Percentiles rank a stretch among this genome's conserved stretches.
phyloP scores from a whole-genome alignment of 139 green algal species.

The Cymbomonas tetramitiformis region DNA sequence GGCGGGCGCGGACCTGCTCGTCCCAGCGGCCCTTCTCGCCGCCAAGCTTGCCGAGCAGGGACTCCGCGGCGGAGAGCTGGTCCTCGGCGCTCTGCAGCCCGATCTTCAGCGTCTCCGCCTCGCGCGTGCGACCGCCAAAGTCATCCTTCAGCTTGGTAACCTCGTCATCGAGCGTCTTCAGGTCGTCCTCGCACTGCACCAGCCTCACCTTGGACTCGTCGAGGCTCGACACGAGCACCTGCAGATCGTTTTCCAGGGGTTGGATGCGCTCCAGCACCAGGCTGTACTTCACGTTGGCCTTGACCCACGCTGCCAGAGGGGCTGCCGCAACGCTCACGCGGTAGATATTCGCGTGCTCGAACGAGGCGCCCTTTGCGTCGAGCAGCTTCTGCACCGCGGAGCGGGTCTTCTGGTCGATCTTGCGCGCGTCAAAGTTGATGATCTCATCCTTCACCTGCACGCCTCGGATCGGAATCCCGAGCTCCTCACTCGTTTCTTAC shows the following conservation, averaged over 20 bases:
- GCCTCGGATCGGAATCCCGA: no score
- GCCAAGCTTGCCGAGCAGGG: constrained; percentile 51
- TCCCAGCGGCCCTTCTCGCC: constrained; percentile 58
- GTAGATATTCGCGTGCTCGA: constrained; percentile 50
- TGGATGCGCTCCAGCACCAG: constrained; percentile 41
- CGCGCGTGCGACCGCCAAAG: constrained; percentile 45
- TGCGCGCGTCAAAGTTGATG: constrained; percentile 61
- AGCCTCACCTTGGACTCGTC: constrained; percentile 39
- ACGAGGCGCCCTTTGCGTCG: constrained; percentile 34
- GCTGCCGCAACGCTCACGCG: constrained; percentile 55
- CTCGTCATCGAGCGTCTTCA: constrained; percentile 40
- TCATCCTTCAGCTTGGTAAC: constrained; percentile 48
- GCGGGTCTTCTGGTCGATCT: constrained; percentile 18
- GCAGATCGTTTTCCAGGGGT: constrained; percentile 49
- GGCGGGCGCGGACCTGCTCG: no score
- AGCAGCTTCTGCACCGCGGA: constrained; percentile 20
- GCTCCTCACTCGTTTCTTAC: no score
- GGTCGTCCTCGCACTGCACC: constrained; percentile 48
- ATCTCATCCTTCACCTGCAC: constrained; percentile 46
- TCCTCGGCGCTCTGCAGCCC: constrained; percentile 46
- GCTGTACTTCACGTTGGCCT: constrained; percentile 37
- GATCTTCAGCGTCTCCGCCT: constrained; percentile 48
- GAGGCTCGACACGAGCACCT: constrained; percentile 32
- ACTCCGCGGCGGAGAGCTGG: constrained; percentile 42
- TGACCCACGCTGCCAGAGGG: constrained; percentile 59